Evolutionary conservation across 805 yeast genomes (phyloP).

Genomic region (Candida incommunis): DNA sequence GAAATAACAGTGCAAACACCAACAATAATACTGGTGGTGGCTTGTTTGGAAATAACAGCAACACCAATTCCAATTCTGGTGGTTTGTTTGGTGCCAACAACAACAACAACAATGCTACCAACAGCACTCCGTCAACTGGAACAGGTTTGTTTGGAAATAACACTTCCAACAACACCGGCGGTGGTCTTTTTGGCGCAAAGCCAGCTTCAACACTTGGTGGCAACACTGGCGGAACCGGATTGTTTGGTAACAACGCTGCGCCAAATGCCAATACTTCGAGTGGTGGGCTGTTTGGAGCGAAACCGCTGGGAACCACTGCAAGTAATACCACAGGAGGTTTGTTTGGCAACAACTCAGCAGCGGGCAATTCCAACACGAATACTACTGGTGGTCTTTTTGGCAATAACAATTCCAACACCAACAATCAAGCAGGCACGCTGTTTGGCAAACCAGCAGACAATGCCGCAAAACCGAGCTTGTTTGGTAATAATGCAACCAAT

Average conservation of each 20-base stretch:
- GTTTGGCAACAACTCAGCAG: constrained; percentile 13
- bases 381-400: constrained; percentile 4
- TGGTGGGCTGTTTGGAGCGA: constrained; percentile 20
- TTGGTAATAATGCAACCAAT: constrained; percentile 15
- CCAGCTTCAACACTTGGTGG: constrained; percentile 5
- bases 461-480: constrained; percentile 6
- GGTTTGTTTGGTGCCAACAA: constrained; percentile 22
- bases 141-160: constrained; percentile 18
- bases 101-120: constrained; percentile 6
- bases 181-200: constrained; percentile 23
- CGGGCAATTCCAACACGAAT: constrained; percentile 3
- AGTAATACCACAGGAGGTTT: constrained; percentile 15
- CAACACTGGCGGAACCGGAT: constrained; percentile 7
- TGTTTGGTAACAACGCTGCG: constrained; percentile 10
- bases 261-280: constrained; percentile 13
- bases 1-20: constrained; percentile 13
- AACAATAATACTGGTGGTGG: constrained; percentile 13
- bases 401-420: constrained; percentile 1
- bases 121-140: constrained; percentile 12
- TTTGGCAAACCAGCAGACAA: constrained; percentile 13
- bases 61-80: constrained; percentile 7
- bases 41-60: constrained; percentile 7
- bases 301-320: constrained; percentile 13
- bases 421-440: constrained; percentile 3
- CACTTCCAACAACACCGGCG: constrained; percentile 12